A percentile compares a stretch with the other conserved stretches of the same genome.
phyloP scores from a whole-genome alignment of 2,329 filamentous ascomycete species.

The Cladosporium sp. region DNA sequence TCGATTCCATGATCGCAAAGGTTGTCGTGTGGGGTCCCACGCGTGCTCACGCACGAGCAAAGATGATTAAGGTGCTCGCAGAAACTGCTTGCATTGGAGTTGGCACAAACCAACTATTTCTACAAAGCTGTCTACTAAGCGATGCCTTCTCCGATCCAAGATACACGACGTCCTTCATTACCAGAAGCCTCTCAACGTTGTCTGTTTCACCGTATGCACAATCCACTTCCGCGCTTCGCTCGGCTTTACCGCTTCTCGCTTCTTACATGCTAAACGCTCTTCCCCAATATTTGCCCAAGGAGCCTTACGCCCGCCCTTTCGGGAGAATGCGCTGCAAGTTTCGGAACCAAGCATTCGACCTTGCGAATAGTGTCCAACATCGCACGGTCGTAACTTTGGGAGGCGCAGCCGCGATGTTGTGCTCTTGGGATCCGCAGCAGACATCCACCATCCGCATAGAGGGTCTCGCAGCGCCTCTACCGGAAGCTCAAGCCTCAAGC shows the following conservation, averaged over 20 bases:
- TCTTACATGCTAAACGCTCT: not conserved
- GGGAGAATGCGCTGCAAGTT: not conserved
- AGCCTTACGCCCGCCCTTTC: not conserved
- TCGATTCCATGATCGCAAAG: slow-evolving; percentile 8
- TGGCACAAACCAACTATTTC: not conserved
- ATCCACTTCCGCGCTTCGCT: not conserved
- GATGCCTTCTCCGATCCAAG: not conserved
- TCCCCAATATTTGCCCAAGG: not conserved
- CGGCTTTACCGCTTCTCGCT: not conserved
- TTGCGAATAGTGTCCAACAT: not conserved
- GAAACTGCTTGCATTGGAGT: not conserved
- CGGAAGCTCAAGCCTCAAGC: not conserved
- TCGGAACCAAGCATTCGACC: not conserved
- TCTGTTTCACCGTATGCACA: not conserved
- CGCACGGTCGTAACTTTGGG: not conserved
- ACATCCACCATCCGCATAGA: not conserved
- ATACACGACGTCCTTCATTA: not conserved
- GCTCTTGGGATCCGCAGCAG: not conserved
- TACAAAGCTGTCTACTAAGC: not conserved
- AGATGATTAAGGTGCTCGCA: not conserved
- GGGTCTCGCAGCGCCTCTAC: not conserved
- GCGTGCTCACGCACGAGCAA: not conserved
- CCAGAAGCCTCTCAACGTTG: not conserved
- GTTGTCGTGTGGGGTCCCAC: not conserved
- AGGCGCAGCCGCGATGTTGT: not conserved